Conservation (phyloP, 2,329 filamentous ascomycete genomes). For the Keithomyces neogunnii region DNA sequence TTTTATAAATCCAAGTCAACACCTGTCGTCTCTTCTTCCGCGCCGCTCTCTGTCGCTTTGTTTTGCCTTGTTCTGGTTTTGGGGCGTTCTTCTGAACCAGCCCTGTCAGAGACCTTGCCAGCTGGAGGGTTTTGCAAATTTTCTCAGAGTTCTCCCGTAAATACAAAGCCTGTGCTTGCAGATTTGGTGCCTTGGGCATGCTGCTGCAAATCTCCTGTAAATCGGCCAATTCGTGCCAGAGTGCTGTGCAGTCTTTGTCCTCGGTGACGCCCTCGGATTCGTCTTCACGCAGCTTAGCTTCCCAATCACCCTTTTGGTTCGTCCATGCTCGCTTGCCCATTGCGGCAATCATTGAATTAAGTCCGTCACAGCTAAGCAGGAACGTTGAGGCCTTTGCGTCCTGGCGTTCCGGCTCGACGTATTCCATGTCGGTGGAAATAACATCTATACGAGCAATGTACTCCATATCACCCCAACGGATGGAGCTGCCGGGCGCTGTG, state of each 20-base stretch:
- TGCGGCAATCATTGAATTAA: background rate
- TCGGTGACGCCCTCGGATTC: background rate
- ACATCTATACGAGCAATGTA: background rate
- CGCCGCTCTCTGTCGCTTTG: background rate
- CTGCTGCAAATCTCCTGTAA: background rate
- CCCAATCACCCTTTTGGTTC: constrained; percentile 1
- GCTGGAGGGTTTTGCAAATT: background rate
- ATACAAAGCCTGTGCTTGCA: background rate
- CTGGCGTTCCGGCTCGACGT: constrained; percentile 5
- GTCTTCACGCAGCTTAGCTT: background rate
- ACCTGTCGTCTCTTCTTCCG: background rate
- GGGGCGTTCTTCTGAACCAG: background rate
- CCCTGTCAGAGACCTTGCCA: background rate
- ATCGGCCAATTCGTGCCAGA: background rate
- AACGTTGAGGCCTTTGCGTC: background rate
- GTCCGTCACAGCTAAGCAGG: background rate
- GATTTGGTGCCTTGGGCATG: constrained; percentile 1
- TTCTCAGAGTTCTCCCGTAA: background rate
- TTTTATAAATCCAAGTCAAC: constrained; percentile 8
- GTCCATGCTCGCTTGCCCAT: constrained; percentile 5
- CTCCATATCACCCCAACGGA: background rate
- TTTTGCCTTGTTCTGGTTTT: background rate
- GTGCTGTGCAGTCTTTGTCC: background rate
- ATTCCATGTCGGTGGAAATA: constrained; percentile 1
- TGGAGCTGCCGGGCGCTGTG: background rate